A percentile compares a stretch with the other conserved stretches of the same genome.
Evolutionary conservation across 2,329 filamentous ascomycete species (phyloP).

Genomic region (Paecilomyces niveus): DNA sequence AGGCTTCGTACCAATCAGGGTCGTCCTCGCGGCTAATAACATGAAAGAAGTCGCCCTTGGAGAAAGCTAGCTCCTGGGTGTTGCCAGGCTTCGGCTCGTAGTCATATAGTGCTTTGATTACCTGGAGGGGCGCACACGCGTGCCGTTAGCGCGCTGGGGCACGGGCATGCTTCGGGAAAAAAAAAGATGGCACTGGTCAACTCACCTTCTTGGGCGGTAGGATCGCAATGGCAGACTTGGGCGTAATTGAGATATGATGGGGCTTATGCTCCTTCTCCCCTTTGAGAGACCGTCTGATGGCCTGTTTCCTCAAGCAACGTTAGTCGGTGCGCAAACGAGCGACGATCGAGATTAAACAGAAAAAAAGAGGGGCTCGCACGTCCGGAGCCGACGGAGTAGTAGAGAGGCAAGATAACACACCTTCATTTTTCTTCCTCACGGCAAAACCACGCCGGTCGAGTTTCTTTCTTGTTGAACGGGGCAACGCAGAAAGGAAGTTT

Average conservation of each 20-base stretch:
- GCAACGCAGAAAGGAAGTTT: slow-evolving; percentile 1
- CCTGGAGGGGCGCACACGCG: slow-evolving; percentile 45
- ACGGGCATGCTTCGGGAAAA: slow-evolving; percentile 1
- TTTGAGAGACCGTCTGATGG: slow-evolving; percentile 82
- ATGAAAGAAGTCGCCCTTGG: slow-evolving; percentile 94
- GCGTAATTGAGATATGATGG: slow-evolving; percentile 67
- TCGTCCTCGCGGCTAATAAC: slow-evolving; percentile 95
- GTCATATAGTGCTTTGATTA: slow-evolving; percentile 94
- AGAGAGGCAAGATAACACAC: slow-evolving; percentile 6
- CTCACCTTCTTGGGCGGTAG: slow-evolving; percentile 86
- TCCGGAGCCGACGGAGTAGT: not conserved
- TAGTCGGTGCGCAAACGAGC: slow-evolving; percentile 4
- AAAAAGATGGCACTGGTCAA: slow-evolving; percentile 15
- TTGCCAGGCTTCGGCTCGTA: slow-evolving; percentile 65
- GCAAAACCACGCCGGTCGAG: not conserved
- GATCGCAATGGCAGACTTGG: slow-evolving; percentile 82
- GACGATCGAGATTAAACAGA: slow-evolving; percentile 10
- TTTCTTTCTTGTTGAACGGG: not conserved
- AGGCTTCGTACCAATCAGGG: slow-evolving; percentile 94
- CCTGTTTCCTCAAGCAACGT: slow-evolving; percentile 40
- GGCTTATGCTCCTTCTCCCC: slow-evolving; percentile 69
- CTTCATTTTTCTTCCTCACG: slow-evolving; percentile 14
- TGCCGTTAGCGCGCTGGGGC: slow-evolving; percentile 1
- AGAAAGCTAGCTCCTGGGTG: slow-evolving; percentile 78
- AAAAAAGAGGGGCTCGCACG: slow-evolving; percentile 8